Evolutionary conservation across 2,329 filamentous ascomycete species (phyloP).

Genomic region (Cordyceps cicadae): DNA sequence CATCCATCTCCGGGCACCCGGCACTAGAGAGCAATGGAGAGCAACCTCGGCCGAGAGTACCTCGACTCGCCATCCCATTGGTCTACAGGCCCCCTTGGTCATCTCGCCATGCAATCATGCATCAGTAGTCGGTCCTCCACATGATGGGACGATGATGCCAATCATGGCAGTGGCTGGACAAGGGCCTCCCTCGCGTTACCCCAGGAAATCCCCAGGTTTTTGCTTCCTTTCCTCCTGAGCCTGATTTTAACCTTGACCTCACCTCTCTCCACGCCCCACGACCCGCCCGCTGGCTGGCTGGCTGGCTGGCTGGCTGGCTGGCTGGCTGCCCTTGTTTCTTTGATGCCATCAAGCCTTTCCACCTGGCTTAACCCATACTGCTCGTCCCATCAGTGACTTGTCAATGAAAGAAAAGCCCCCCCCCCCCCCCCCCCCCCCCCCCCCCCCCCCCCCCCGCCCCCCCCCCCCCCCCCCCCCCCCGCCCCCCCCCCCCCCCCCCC

Average conservation of each 20-base stretch:
- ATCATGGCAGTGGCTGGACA: background rate
- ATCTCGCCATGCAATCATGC: background rate
- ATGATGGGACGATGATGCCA: background rate
- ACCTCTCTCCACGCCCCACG: too few species aligned
- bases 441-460: too few species aligned
- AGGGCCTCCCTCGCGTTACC: background rate
- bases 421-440: too few species aligned
- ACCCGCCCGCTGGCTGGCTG: too few species aligned
- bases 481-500: too few species aligned
- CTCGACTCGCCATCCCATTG: background rate
- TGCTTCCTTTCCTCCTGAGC: background rate
- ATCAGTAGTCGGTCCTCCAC: background rate
- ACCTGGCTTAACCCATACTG: too few species aligned
- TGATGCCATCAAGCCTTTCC: too few species aligned
- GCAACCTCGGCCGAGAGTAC: conserved; percentile 6
- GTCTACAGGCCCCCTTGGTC: background rate
- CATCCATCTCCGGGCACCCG: background rate
- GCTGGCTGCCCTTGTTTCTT: too few species aligned
- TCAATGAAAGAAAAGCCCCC: too few species aligned
- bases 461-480: too few species aligned
- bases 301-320: too few species aligned
- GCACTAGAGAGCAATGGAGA: background rate
- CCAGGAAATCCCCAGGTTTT: background rate
- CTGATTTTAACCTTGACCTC: background rate
- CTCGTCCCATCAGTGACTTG: too few species aligned